A percentile compares a stretch with the other conserved stretches of the same genome.
These are phyloP conservation scores for Boletus coccyginus DNA, from an alignment of 768 basidiomycete genomes.

Conservation along the genomic window DNA sequence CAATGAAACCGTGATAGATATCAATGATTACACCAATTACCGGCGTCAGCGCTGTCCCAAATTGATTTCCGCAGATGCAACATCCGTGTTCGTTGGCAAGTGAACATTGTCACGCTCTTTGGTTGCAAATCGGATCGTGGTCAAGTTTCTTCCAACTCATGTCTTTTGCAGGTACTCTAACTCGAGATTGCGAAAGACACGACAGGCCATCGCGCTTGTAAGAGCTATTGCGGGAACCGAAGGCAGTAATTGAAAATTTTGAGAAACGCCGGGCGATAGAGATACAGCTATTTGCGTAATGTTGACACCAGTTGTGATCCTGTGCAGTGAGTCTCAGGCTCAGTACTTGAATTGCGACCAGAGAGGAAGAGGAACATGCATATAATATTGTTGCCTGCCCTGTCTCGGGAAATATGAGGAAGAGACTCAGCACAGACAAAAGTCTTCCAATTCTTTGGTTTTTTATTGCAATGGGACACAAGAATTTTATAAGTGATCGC, in stretches of 20 bases:
- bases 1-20: neutral
- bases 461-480: slow-evolving; percentile 11
- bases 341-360: neutral
- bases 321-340: slow-evolving; percentile 8
- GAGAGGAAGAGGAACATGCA: slow-evolving; percentile 23
- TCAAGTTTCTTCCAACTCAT: slow-evolving; percentile 9
- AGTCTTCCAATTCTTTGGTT: slow-evolving; percentile 10
- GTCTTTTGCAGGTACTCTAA: slow-evolving; percentile 8
- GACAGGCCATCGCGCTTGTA: slow-evolving; percentile 33
- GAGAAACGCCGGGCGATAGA: slow-evolving; percentile 16
- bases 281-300: slow-evolving; percentile 23
- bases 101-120: neutral
- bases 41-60: neutral
- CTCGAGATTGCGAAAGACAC: slow-evolving; percentile 36
- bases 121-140: slow-evolving; percentile 18
- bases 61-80: neutral
- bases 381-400: slow-evolving; percentile 40
- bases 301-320: slow-evolving; percentile 34
- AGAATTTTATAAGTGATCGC: slow-evolving; percentile 33
- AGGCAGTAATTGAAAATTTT: slow-evolving; percentile 23
- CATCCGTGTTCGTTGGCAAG: neutral
- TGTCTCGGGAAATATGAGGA: slow-evolving; percentile 31
- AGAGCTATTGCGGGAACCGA: slow-evolving; percentile 29
- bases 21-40: neutral
- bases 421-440: slow-evolving; percentile 26